These are phyloP conservation scores for Chlorencoelia australis DNA, from an alignment of 2,329 filamentous ascomycete genomes.

Conservation along the genomic window DNA sequence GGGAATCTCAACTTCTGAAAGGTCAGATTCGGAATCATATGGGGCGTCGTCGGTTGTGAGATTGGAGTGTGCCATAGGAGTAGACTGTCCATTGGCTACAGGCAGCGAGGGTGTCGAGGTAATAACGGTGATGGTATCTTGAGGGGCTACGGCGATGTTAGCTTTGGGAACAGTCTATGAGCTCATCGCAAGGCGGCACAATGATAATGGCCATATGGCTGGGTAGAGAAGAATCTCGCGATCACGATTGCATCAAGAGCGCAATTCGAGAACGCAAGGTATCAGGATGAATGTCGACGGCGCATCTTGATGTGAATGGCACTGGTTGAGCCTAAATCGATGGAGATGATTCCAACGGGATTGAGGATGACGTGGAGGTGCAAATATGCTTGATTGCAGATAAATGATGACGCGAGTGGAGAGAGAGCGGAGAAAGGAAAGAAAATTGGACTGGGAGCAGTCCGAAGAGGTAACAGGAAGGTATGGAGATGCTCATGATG, in stretches of 20 bases:
- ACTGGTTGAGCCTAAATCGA: slow-evolving; percentile 19
- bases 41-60: slow-evolving; percentile 31
- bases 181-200: slow-evolving; percentile 12
- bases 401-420: slow-evolving; percentile 1
- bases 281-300: slow-evolving; percentile 15
- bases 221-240: slow-evolving; percentile 16
- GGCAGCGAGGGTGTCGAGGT: slow-evolving; percentile 50
- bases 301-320: slow-evolving; percentile 22
- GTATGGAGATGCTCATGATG: slow-evolving; percentile 13
- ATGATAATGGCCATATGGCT: slow-evolving; percentile 12
- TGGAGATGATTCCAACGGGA: slow-evolving; percentile 17
- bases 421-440: slow-evolving; percentile 2
- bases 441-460: slow-evolving; percentile 4
- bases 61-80: slow-evolving; percentile 40
- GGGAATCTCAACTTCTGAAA: slow-evolving; percentile 59
- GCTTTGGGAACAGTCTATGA: slow-evolving; percentile 24
- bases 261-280: slow-evolving; percentile 6
- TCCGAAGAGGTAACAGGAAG: slow-evolving; percentile 9
- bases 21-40: slow-evolving; percentile 61
- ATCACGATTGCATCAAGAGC: slow-evolving; percentile 13
- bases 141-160: slow-evolving; percentile 44
- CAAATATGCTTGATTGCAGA: slow-evolving; percentile 7
- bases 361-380: slow-evolving; percentile 15
- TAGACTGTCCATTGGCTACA: slow-evolving; percentile 57
- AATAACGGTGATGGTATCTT: slow-evolving; percentile 50